Percentiles rank a stretch among this genome's conserved stretches.
These are phyloP conservation scores for Lumnitzera littorea DNA, from an alignment of 345 rosid species.

Conservation along the genomic window DNA sequence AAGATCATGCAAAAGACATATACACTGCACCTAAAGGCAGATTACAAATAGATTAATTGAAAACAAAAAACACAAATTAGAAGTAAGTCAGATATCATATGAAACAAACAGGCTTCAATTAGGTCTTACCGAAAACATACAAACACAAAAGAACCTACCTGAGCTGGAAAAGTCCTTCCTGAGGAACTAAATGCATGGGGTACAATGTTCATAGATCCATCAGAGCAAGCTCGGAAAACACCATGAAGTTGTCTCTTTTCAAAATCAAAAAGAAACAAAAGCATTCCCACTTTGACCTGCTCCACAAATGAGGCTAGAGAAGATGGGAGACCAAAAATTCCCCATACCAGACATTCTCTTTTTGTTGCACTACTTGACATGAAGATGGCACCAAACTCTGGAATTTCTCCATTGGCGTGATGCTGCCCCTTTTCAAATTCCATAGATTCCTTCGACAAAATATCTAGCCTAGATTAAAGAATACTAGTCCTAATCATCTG, in stretches of 20 bases:
- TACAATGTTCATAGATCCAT: conserved; percentile 48
- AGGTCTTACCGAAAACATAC: too few species aligned
- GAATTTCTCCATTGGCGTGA: conserved; percentile 25
- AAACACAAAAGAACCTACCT: conserved; percentile 24
- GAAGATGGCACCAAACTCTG: conserved; percentile 60
- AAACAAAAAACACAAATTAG: too few species aligned
- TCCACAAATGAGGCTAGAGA: conserved; percentile 32
- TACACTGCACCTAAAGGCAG: too few species aligned
- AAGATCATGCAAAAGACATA: too few species aligned
- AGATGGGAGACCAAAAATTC: conserved; percentile 48
- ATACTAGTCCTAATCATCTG: too few species aligned
- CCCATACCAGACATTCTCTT: conserved; percentile 35
- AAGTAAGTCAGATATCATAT: too few species aligned
- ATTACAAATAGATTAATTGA: too few species aligned
- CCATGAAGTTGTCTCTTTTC: conserved; percentile 57
- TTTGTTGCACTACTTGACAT: conserved; percentile 40
- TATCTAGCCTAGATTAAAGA: background rate
- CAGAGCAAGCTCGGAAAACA: conserved; percentile 45
- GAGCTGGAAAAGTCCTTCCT: conserved; percentile 57
- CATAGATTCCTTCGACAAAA: conserved; percentile 3
- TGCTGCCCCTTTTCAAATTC: conserved; percentile 12
- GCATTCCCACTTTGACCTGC: conserved; percentile 59
- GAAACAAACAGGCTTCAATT: too few species aligned
- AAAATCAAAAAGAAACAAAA: conserved; percentile 52
- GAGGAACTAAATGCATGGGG: conserved; percentile 40